These are phyloP conservation scores for Eimeria sp. DNA, from an alignment of 169 alveolate species.

Conservation along the genomic window DNA sequence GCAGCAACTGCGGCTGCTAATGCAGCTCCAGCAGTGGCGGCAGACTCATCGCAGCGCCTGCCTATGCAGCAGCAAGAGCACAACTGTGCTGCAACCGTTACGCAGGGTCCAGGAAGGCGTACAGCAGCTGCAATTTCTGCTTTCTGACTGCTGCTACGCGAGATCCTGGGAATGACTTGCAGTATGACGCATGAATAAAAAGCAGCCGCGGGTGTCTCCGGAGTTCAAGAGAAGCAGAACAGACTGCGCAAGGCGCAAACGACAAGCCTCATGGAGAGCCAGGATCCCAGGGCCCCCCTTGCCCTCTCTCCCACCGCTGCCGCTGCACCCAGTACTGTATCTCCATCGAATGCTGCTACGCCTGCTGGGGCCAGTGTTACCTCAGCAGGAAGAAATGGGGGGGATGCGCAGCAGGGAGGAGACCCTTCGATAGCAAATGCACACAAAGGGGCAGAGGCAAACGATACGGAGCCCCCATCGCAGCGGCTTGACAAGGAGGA, in stretches of 20 bases:
- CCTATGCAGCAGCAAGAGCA: not conserved
- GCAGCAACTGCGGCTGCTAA: not conserved
- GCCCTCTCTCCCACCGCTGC: constrained; percentile 1
- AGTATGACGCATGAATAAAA: too few relatives aligned
- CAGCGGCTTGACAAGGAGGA: not conserved
- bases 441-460: not conserved
- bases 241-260: not conserved
- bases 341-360: not conserved
- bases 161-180: not conserved
- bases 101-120: not conserved
- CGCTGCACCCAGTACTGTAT: not conserved
- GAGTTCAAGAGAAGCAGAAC: not conserved
- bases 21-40: not conserved
- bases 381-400: not conserved
- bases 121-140: not conserved
- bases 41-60: not conserved
- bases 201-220: not conserved
- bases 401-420: not conserved
- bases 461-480: not conserved
- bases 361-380: not conserved
- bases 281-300: not conserved
- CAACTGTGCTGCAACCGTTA: not conserved
- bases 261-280: not conserved
- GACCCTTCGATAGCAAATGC: not conserved
- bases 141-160: not conserved